Evolutionary conservation across 176 grass and related monocot genomes (phyloP).

Genomic region (maize (Zea mays)): DNA sequence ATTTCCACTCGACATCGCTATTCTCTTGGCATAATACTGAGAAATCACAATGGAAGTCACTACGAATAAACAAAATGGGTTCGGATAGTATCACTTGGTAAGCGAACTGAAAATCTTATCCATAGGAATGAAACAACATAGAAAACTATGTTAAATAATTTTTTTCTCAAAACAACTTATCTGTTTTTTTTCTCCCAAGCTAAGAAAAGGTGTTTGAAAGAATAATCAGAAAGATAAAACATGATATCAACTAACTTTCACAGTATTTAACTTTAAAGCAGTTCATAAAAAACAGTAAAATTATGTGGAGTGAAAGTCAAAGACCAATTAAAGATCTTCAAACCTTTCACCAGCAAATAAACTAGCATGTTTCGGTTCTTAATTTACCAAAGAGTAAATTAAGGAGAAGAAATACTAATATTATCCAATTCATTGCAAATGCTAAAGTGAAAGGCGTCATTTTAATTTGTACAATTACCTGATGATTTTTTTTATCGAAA

Average conservation of each 20-base stretch:
- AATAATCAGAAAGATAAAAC: not conserved
- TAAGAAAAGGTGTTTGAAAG: not conserved
- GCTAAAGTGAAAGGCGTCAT: constrained; percentile 13
- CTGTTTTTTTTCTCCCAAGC: not conserved
- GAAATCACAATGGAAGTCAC: not conserved
- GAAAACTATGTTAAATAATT: constrained; percentile 11
- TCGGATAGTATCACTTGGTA: not conserved
- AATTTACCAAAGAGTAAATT: not conserved
- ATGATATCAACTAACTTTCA: not conserved
- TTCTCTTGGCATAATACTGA: not conserved
- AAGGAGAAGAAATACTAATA: constrained; percentile 2
- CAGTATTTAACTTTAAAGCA: not conserved
- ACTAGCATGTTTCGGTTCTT: constrained; percentile 15
- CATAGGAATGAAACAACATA: not conserved
- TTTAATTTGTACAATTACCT: constrained; percentile 54
- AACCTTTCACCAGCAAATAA: constrained; percentile 17
- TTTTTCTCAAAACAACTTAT: not conserved
- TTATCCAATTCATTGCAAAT: not conserved
- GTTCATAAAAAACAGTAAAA: constrained; percentile 11
- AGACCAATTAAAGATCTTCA: not conserved
- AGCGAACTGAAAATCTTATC: not conserved
- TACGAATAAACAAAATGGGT: not conserved
- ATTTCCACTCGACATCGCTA: not conserved
- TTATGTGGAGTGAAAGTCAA: not conserved
- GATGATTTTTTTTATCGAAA: too few species aligned